These are phyloP conservation scores for Funneliformis mosseae DNA, from an alignment of 192 early-diverging fungal species.

Conservation along the genomic window DNA sequence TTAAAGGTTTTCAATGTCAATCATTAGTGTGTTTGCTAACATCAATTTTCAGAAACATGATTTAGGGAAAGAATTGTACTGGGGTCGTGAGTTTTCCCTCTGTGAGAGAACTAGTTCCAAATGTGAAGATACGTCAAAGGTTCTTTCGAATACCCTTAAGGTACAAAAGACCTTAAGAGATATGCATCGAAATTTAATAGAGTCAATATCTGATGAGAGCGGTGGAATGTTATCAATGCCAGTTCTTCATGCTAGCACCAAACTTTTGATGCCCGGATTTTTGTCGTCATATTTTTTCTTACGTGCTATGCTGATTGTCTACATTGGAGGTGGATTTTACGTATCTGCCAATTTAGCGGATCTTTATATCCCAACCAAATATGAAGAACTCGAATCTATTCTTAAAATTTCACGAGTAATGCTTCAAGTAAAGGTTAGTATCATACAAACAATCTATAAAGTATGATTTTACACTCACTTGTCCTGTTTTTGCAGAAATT, in stretches of 20 bases:
- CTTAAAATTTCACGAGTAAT: slow-evolving; percentile 31
- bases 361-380: slow-evolving; percentile 33
- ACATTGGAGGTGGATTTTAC: slow-evolving; percentile 32
- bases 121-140: background rate
- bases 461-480: background rate
- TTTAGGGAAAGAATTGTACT: too few species aligned
- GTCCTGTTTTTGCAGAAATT: slow-evolving; percentile 13
- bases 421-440: slow-evolving; percentile 28
- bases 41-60: too few species aligned
- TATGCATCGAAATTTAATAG: slow-evolving; percentile 21
- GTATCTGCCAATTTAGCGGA: slow-evolving; percentile 23
- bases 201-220: too few species aligned
- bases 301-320: background rate
- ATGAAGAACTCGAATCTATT: slow-evolving; percentile 19
- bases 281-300: too few species aligned
- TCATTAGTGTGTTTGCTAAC: slow-evolving; percentile 6
- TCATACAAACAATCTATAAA: background rate
- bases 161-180: slow-evolving; percentile 30
- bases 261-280: too few species aligned
- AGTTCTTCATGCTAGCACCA: too few species aligned
- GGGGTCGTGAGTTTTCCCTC: too few species aligned
- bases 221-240: too few species aligned
- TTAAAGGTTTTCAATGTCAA: slow-evolving; percentile 27
- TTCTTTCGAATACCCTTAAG: slow-evolving; percentile 23
- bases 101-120: slow-evolving; percentile 29